These are phyloP conservation scores for Hygrophila difformis DNA, from an alignment of 257 asterid species.

Conservation along the genomic window DNA sequence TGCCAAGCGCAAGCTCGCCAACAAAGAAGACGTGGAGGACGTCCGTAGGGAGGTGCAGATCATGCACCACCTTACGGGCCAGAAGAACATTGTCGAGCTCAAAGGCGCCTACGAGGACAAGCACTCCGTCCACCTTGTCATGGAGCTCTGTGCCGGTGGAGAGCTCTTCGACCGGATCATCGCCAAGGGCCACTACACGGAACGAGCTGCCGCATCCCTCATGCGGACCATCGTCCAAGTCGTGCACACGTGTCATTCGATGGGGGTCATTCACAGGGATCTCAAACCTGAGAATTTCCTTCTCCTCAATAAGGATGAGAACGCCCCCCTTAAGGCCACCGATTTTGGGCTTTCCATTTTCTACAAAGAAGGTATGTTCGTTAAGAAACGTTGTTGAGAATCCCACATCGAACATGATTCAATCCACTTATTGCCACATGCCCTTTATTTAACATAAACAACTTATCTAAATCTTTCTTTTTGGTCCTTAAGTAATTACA, in stretches of 20 bases:
- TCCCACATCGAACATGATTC: too few species aligned
- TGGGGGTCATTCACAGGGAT: conserved; percentile 93
- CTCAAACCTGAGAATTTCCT: conserved; percentile 92
- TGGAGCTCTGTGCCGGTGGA: conserved; percentile 94
- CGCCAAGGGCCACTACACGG: conserved; percentile 76
- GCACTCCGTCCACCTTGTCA: conserved; percentile 74
- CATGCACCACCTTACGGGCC: conserved; percentile 86
- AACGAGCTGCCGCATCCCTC: conserved; percentile 77
- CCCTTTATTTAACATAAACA: too few species aligned
- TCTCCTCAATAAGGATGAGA: conserved; percentile 61
- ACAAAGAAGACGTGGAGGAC: conserved; percentile 80
- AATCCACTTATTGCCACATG: too few species aligned
- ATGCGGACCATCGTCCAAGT: conserved; percentile 78
- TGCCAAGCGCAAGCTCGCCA: conserved; percentile 76
- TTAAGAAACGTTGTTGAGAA: too few species aligned
- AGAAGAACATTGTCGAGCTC: conserved; percentile 63
- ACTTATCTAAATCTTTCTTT: too few species aligned
- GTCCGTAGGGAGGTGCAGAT: conserved; percentile 88
- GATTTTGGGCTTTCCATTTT: conserved; percentile 90
- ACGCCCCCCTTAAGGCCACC: conserved; percentile 79
- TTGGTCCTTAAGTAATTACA: too few species aligned
- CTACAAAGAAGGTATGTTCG: conserved; percentile 76
- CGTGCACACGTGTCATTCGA: conserved; percentile 81
- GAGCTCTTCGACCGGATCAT: conserved; percentile 91
- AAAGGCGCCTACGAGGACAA: conserved; percentile 89